Evolutionary conservation across 2,329 filamentous ascomycete genomes (phyloP).

Genomic region (Colletotrichum abscissum): DNA sequence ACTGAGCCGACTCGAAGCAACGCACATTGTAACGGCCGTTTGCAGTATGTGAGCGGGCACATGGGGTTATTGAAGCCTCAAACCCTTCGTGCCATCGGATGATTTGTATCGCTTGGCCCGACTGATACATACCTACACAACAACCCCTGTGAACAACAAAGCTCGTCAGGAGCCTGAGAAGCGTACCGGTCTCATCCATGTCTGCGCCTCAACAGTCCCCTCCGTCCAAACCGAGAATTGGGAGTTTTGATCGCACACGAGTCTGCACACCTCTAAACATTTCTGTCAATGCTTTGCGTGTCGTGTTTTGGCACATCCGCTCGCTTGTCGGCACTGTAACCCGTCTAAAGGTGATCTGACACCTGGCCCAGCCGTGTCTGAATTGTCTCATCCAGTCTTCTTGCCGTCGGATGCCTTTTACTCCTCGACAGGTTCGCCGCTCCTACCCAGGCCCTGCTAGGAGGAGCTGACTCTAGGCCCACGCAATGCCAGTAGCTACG

Average conservation of each 20-base stretch:
- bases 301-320: neutral
- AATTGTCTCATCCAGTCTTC: constrained; percentile 9
- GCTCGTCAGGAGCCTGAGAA: neutral
- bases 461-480: neutral
- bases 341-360: constrained; percentile 13
- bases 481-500: neutral
- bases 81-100: neutral
- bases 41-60: neutral
- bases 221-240: neutral
- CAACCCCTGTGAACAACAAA: neutral
- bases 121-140: neutral
- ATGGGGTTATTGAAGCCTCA: neutral
- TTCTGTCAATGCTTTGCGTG: neutral
- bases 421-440: constrained; percentile 3
- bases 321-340: neutral
- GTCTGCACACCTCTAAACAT: neutral
- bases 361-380: constrained; percentile 12
- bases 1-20: neutral
- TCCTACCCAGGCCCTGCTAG: neutral
- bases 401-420: neutral
- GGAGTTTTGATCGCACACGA: constrained; percentile 2
- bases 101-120: neutral
- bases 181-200: neutral
- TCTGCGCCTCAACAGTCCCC: neutral
- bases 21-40: neutral